phyloP scores from a whole-genome alignment of 1,139 yeast genomes.

The Lodderomyces elongisporus region DNA sequence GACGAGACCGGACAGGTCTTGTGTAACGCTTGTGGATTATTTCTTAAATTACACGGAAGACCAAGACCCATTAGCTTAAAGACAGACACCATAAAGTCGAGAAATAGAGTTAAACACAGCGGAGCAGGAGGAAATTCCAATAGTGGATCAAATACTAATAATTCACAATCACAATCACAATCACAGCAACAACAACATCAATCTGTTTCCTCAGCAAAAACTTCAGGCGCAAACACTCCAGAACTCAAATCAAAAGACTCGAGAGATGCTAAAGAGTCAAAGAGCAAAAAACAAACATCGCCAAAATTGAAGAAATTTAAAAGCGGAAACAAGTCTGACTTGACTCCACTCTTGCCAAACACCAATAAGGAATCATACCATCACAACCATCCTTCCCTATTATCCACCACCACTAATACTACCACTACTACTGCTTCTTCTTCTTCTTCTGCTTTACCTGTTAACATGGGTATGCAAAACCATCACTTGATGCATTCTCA shows the following conservation, averaged over 20 bases:
- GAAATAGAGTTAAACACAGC: constrained; percentile 70
- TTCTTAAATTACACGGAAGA: constrained; percentile 84
- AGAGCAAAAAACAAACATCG: constrained; percentile 19
- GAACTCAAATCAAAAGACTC: constrained; percentile 39
- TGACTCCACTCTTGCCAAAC: constrained; percentile 30
- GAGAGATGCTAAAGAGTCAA: constrained; percentile 13
- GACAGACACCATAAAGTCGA: constrained; percentile 85
- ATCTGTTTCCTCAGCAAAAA: constrained; percentile 8
- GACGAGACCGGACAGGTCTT: constrained; percentile 90
- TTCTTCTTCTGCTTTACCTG: constrained; percentile 13
- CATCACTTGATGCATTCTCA: constrained; percentile 31
- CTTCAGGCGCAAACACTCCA: constrained; percentile 41
- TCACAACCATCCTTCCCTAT: background rate
- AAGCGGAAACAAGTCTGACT: constrained; percentile 13
- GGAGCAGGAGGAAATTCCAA: constrained; percentile 12
- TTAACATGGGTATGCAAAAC: constrained; percentile 14
- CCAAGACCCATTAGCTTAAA: constrained; percentile 88
- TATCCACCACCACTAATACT: background rate
- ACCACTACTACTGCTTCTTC: constrained; percentile 8
- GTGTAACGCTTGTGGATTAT: constrained; percentile 94
- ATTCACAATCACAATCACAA: background rate
- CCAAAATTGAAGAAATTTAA: constrained; percentile 28
- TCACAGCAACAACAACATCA: background rate
- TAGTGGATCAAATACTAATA: constrained; percentile 12
- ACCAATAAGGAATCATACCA: constrained; percentile 11